phyloP scores from a whole-genome alignment of 306 rosid species.

The Castanospermum australe region DNA sequence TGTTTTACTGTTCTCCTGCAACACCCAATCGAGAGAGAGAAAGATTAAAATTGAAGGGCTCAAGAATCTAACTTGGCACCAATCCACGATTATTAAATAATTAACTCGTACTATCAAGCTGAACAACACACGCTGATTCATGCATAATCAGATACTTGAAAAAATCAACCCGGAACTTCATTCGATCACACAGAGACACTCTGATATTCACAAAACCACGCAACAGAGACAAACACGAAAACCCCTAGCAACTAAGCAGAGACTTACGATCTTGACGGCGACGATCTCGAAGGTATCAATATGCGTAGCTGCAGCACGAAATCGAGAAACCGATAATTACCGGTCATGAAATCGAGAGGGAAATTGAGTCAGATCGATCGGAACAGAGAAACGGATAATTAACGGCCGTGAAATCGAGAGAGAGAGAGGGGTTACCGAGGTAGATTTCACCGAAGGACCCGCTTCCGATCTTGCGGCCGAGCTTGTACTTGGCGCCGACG shows the following conservation, averaged over 20 bases:
- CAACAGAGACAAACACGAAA: background rate
- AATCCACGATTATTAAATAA: background rate
- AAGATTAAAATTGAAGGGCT: no score
- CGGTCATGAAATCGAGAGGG: background rate
- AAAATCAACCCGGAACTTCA: background rate
- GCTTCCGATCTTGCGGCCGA: slow-evolving; percentile 97
- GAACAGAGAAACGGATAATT: background rate
- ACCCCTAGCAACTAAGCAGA: background rate
- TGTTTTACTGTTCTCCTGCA: slow-evolving; percentile 85
- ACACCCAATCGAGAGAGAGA: background rate
- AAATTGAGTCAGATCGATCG: slow-evolving; percentile 22
- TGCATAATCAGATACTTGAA: background rate
- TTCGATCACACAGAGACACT: background rate
- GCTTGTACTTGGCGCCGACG: slow-evolving; percentile 84
- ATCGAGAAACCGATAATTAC: background rate
- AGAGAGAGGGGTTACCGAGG: slow-evolving; percentile 49
- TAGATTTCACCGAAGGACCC: slow-evolving; percentile 97
- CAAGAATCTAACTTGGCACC: background rate
- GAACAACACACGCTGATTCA: slow-evolving; percentile 17
- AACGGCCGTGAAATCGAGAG: background rate
- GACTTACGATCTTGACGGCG: slow-evolving; percentile 86
- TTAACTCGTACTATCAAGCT: background rate
- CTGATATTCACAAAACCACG: background rate
- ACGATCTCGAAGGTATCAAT: slow-evolving; percentile 85
- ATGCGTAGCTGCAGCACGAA: slow-evolving; percentile 74